phyloP scores from a whole-genome alignment of 257 asterid genomes.

The Anisodus acutangulus region DNA sequence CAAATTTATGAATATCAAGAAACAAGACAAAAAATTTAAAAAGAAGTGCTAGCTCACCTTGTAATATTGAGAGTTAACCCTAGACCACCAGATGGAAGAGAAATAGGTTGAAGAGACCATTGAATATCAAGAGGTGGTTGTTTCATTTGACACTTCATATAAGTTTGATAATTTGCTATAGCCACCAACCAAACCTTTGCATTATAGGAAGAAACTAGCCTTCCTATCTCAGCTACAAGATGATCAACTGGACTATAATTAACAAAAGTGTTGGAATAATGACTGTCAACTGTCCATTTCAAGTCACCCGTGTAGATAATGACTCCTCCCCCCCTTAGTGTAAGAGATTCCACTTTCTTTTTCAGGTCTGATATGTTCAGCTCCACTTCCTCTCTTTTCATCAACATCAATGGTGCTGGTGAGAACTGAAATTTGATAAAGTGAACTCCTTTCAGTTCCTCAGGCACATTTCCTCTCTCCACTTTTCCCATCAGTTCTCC shows the following conservation, averaged over 20 bases:
- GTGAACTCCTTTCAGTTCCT: constrained; percentile 52
- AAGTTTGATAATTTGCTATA: constrained; percentile 72
- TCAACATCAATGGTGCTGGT: constrained; percentile 56
- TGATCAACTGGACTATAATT: constrained; percentile 60
- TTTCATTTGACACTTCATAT: constrained; percentile 66
- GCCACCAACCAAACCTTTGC: constrained; percentile 73
- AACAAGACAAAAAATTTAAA: background rate
- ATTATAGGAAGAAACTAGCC: constrained; percentile 47
- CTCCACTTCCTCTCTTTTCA: constrained; percentile 73
- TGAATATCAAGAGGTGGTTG: constrained; percentile 71
- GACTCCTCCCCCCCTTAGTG: constrained; percentile 47
- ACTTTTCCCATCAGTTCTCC: constrained; percentile 48
- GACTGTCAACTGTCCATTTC: constrained; percentile 61
- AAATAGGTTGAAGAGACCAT: constrained; percentile 71
- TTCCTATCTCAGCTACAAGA: constrained; percentile 63
- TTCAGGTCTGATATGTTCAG: constrained; percentile 58
- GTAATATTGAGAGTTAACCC: constrained; percentile 65
- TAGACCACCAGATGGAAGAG: constrained; percentile 68
- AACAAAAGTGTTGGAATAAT: background rate
- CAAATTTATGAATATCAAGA: background rate
- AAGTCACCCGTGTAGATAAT: constrained; percentile 67
- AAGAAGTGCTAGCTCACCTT: constrained; percentile 44
- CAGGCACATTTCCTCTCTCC: constrained; percentile 61
- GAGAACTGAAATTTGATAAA: constrained; percentile 62
- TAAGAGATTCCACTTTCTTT: constrained; percentile 60